A percentile compares a stretch with the other conserved stretches of the same genome.
These are phyloP conservation scores for Colletotrichum tamarilloi DNA, from an alignment of 2,329 filamentous ascomycete species.

Conservation along the genomic window DNA sequence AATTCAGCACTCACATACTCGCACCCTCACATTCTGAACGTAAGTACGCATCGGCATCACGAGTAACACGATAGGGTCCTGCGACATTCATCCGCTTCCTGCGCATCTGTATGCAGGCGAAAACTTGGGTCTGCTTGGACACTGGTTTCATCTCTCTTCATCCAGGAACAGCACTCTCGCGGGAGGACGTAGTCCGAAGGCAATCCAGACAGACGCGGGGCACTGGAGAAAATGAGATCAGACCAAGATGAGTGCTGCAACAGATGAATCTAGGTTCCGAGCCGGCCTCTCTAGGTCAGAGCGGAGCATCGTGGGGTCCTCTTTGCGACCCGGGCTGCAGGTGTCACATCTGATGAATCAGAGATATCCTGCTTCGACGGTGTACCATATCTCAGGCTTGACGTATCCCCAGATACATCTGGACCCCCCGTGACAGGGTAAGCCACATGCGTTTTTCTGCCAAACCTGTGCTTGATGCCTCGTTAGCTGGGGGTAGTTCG, in stretches of 20 bases:
- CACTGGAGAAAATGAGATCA: not conserved
- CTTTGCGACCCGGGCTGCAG: constrained; percentile 16
- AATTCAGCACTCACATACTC: not conserved
- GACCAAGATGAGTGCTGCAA: not conserved
- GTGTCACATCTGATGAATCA: constrained; percentile 5
- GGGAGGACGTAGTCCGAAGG: not conserved
- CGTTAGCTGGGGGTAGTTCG: not conserved
- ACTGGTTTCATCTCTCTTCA: not conserved
- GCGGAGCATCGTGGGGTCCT: constrained; percentile 5
- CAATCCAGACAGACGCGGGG: not conserved
- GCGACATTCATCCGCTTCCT: not conserved
- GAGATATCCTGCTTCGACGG: not conserved
- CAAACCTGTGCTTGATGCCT: not conserved
- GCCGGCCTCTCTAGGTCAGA: constrained; percentile 3
- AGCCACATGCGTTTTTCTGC: not conserved
- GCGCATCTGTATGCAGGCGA: not conserved
- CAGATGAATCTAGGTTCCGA: not conserved
- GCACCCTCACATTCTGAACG: not conserved
- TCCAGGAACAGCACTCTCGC: not conserved
- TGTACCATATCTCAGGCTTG: not conserved
- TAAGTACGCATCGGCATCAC: not conserved
- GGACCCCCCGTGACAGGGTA: not conserved
- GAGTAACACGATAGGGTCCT: not conserved
- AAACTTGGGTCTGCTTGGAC: not conserved
- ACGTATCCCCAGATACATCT: not conserved